Evolutionary conservation across 768 basidiomycete genomes (phyloP).

Genomic region (Boletus speciosus): DNA sequence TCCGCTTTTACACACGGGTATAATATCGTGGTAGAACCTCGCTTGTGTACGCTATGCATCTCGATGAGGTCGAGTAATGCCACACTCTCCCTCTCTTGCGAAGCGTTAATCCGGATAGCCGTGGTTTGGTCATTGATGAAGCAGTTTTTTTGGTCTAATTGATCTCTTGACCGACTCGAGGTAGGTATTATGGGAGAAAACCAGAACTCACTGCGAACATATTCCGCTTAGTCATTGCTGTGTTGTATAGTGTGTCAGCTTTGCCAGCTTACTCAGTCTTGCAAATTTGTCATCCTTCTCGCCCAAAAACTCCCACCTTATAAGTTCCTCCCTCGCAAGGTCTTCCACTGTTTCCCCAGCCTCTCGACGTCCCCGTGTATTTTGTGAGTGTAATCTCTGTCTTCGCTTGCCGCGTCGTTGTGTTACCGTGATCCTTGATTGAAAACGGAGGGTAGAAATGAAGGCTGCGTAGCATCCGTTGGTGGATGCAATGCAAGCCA

Average conservation of each 20-base stretch:
- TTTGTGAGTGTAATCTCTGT: constrained; percentile 16
- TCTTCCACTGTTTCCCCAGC: not conserved
- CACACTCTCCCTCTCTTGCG: not conserved
- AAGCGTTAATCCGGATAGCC: not conserved
- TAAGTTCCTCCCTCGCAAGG: constrained; percentile 5
- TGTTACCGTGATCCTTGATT: not conserved
- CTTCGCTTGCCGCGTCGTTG: not conserved
- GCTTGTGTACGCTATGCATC: not conserved
- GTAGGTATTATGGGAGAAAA: not conserved
- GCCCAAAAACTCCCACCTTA: constrained; percentile 20
- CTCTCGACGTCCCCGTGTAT: constrained; percentile 16
- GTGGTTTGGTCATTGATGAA: not conserved
- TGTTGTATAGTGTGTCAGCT: not conserved
- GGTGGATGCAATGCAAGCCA: constrained; percentile 12
- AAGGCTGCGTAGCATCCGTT: not conserved
- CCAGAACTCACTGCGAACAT: no score
- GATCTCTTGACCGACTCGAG: not conserved
- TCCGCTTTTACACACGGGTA: no score
- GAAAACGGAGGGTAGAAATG: not conserved
- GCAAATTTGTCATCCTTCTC: constrained; percentile 15
- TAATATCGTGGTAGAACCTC: no score
- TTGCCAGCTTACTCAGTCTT: constrained; percentile 18
- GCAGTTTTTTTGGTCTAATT: not conserved
- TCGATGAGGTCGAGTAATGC: not conserved
- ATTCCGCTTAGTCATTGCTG: not conserved